Percentiles rank a stretch among this genome's conserved stretches.
These are phyloP conservation scores for Penicillium soppii DNA, from an alignment of 495 filamentous ascomycete species.

Conservation along the genomic window DNA sequence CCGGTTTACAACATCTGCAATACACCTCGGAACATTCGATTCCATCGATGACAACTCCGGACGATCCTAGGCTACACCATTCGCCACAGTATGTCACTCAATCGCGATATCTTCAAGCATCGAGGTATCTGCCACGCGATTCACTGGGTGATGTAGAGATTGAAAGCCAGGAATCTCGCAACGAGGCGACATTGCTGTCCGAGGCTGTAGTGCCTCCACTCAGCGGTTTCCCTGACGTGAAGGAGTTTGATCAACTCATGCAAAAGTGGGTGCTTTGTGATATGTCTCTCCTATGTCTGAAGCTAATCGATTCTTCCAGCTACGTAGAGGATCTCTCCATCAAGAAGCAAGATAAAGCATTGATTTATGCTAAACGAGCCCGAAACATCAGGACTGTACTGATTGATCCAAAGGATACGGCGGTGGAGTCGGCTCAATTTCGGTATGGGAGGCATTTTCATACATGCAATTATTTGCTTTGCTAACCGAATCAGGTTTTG, in stretches of 20 bases:
- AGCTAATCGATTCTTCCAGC: slow-evolving; percentile 19
- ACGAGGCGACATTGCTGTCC: slow-evolving; percentile 43
- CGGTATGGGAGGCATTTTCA: slow-evolving; percentile 32
- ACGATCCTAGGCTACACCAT: slow-evolving; percentile 33
- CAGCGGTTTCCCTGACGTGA: slow-evolving; percentile 53
- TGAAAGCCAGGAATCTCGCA: slow-evolving; percentile 45
- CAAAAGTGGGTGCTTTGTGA: slow-evolving; percentile 41
- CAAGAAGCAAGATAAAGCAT: slow-evolving; percentile 60
- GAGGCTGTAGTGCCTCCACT: slow-evolving; percentile 43
- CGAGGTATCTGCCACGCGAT: slow-evolving; percentile 38
- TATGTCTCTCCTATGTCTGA: not conserved
- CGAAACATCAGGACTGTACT: slow-evolving; percentile 55
- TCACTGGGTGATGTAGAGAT: slow-evolving; percentile 38
- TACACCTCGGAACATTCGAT: slow-evolving; percentile 36
- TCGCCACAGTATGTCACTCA: slow-evolving; percentile 36
- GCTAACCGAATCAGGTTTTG: slow-evolving; percentile 48
- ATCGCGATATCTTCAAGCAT: slow-evolving; percentile 35
- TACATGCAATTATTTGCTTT: not conserved
- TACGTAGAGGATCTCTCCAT: slow-evolving; percentile 53
- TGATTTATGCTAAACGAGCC: slow-evolving; percentile 54
- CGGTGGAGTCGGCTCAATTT: slow-evolving; percentile 58
- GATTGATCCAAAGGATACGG: slow-evolving; percentile 56
- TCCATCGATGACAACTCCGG: slow-evolving; percentile 30
- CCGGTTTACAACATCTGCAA: slow-evolving; percentile 33
- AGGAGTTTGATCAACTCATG: slow-evolving; percentile 54